Conservation (phyloP, 2,329 filamentous ascomycete species). For the Colletotrichum aenigma region DNA sequence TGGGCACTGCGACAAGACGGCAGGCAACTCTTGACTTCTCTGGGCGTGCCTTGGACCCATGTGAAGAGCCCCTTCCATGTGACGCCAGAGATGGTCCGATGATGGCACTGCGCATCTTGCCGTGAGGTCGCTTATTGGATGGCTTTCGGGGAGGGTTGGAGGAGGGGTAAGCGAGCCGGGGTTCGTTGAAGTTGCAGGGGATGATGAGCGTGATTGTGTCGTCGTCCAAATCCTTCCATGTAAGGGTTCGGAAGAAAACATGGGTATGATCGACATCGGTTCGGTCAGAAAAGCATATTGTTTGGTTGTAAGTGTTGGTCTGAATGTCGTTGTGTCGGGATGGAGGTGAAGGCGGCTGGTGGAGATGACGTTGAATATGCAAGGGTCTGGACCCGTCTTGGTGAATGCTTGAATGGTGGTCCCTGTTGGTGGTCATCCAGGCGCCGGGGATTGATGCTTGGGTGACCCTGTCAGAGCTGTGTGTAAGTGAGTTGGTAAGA, state of each 20-base stretch:
- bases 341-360: neutral
- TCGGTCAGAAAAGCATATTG: neutral
- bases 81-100: neutral
- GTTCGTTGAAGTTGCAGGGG: neutral
- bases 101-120: neutral
- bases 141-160: neutral
- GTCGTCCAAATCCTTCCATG: neutral
- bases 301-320: neutral
- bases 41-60: neutral
- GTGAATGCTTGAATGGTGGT: neutral
- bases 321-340: neutral
- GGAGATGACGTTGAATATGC: neutral
- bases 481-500: neutral
- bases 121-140: neutral
- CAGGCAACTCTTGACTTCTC: conserved; percentile 3
- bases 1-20: neutral
- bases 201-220: neutral
- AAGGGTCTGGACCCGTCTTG: neutral
- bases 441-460: neutral
- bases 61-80: neutral
- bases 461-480: neutral
- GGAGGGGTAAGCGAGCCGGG: neutral
- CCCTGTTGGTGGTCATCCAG: neutral
- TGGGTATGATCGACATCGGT: neutral
- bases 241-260: neutral